Base-by-base conservation (phyloP, 1,139 yeast species). In the Candida frijolesensis region DNA sequence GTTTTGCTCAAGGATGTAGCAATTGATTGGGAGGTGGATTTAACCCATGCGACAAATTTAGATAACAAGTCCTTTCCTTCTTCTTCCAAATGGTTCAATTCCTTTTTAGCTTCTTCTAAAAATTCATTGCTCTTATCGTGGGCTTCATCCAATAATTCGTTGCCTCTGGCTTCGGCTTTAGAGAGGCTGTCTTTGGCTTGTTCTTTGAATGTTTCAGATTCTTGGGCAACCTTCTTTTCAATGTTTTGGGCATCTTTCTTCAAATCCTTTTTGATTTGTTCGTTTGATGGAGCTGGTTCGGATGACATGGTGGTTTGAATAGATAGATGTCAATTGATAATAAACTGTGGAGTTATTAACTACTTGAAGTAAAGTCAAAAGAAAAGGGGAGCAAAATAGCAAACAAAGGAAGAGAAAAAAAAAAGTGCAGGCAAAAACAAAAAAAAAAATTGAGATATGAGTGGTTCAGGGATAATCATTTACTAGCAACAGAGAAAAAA, bases 81-180 rank as follows among this genome's bases (percentile, higher is more conserved):
- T 49, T 64, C 56, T 58, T 68, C 68, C 42, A 69, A 58, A 38
- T 67, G 66, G 19, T 60, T 60, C 32, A 65, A 58, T 39, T 68
- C 70, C 54, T 66, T 61, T 43, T 54, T 53, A 34, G 49, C 50
- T 42, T 59, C 62, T 35, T 51, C 43, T 41, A 49, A 40, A 52
- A 37, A 45, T 55, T 59, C 56, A 44, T 50, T 42, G 32, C 52
- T 49, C 41, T 48, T 51, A 43, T 52, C 57, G 11, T 12, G 33
- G 22, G 51, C 56, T 44, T 53, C 57, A 14, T 53, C 54, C 34
- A 57, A 53, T 25, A 61, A 54, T 33, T 55, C 60, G 42, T 60
- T 51, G 37, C 60, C 61, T 44, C 42, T 46, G 30, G 46, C 39
- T 34, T 42, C 43, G 19, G 44, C 30, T 38, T 38, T 29, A 38